These are phyloP conservation scores for Mrakia blollopis DNA, from an alignment of 768 basidiomycete species.

Conservation along the genomic window DNA sequence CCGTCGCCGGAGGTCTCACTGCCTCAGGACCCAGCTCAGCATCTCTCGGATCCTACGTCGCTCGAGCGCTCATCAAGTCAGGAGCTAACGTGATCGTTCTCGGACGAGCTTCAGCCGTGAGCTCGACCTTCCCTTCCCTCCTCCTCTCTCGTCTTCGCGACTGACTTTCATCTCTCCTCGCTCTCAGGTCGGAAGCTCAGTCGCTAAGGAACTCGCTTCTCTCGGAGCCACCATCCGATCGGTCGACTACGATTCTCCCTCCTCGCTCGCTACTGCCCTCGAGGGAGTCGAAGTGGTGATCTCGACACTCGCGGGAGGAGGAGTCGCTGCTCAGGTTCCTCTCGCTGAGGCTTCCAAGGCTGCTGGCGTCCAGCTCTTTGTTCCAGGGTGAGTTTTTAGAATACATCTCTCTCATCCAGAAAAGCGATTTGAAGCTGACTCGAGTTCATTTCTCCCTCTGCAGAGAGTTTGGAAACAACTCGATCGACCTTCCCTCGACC, in stretches of 20 bases:
- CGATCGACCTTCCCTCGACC: slow-evolving; percentile 1
- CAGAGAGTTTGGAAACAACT: slow-evolving; percentile 33
- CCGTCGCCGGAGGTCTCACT: slow-evolving; percentile 32
- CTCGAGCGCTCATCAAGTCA: slow-evolving; percentile 20
- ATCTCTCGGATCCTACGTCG: slow-evolving; percentile 23
- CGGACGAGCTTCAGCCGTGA: slow-evolving; percentile 23
- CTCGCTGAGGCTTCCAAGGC: neutral
- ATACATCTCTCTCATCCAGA: neutral
- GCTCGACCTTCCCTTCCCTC: neutral
- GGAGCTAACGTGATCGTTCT: slow-evolving; percentile 19
- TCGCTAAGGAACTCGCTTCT: slow-evolving; percentile 22
- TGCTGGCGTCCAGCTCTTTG: neutral
- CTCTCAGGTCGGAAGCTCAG: neutral
- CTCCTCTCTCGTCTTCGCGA: neutral
- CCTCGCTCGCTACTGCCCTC: neutral
- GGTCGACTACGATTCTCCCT: neutral
- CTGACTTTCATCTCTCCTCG: neutral
- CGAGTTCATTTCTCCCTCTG: neutral
- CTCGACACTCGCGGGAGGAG: neutral
- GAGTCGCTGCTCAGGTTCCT: neutral
- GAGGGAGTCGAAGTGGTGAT: slow-evolving; percentile 7
- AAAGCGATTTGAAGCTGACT: no score
- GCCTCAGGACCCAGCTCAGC: slow-evolving; percentile 19
- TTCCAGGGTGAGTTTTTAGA: neutral
- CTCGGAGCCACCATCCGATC: slow-evolving; percentile 21